Conservation (phyloP, 108 stramenopile species). For the Cyclostephanos tholiformis region DNA sequence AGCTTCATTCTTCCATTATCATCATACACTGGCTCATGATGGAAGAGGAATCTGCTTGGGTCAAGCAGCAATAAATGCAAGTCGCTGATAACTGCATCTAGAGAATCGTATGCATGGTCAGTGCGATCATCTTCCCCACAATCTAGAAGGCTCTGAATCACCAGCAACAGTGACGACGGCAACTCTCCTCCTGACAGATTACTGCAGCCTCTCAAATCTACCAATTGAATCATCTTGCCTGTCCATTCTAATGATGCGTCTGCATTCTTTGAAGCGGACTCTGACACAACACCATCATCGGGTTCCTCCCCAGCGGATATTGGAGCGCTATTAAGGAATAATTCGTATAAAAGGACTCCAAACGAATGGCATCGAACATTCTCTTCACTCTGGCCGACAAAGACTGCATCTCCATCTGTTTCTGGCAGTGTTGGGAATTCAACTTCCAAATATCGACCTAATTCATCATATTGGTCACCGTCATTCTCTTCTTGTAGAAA, state of each 20-base stretch:
- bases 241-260: neutral
- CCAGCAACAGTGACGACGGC: constrained; percentile 8
- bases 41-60: constrained; percentile 33
- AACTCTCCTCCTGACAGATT: constrained; percentile 1
- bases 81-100: constrained; percentile 22
- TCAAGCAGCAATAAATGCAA: constrained; percentile 32
- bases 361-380: constrained; percentile 28
- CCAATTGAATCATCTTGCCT: neutral
- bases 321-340: constrained; percentile 19
- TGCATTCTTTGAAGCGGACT: neutral
- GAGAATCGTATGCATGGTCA: constrained; percentile 23
- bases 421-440: constrained; percentile 3
- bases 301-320: constrained; percentile 15
- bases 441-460: constrained; percentile 9
- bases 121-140: constrained; percentile 12
- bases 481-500: neutral
- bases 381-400: constrained; percentile 14
- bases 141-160: constrained; percentile 31
- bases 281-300: no score
- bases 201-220: neutral
- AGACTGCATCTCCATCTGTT: neutral
- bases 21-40: no score
- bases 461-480: neutral
- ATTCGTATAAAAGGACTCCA: constrained; percentile 22
- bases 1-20: no score